These are phyloP conservation scores for Ophiobolus disseminans DNA, from an alignment of 2,329 filamentous ascomycete genomes.

Conservation along the genomic window DNA sequence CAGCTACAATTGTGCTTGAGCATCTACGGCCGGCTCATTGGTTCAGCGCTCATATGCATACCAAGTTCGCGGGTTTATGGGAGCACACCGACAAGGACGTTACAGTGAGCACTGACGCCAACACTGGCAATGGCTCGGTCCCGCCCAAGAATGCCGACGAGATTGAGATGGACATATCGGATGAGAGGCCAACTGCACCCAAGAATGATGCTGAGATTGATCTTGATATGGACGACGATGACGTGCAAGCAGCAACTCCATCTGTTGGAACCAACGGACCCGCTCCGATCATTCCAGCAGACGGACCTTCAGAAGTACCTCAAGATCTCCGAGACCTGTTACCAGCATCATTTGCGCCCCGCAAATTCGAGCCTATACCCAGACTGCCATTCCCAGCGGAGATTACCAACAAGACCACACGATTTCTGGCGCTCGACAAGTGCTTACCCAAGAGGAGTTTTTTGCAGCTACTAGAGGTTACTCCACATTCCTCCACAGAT, in stretches of 20 bases:
- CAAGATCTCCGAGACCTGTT: constrained; percentile 74
- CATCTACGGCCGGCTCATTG: constrained; percentile 82
- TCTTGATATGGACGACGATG: constrained; percentile 51
- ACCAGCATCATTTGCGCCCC: constrained; percentile 72
- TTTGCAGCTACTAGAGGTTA: constrained; percentile 74
- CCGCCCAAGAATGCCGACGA: constrained; percentile 65
- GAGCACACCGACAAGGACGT: constrained; percentile 52
- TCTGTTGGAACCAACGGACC: constrained; percentile 17
- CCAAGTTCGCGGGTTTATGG: constrained; percentile 76
- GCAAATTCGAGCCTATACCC: constrained; percentile 21
- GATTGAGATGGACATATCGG: constrained; percentile 62
- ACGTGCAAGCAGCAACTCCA: constrained; percentile 15
- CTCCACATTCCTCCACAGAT: constrained; percentile 28
- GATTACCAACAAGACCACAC: constrained; percentile 79
- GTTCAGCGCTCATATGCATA: constrained; percentile 91
- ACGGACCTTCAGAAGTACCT: constrained; percentile 54
- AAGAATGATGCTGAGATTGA: constrained; percentile 49
- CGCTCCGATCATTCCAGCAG: constrained; percentile 1
- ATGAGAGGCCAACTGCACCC: constrained; percentile 48
- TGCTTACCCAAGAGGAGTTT: constrained; percentile 81
- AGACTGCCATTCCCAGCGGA: constrained; percentile 67
- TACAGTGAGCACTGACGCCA: not conserved
- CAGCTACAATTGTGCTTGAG: constrained; percentile 81
- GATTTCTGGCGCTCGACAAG: constrained; percentile 92
- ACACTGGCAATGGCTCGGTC: not conserved